phyloP scores from a whole-genome alignment of 257 asterid species.

The Solanum dulcamara region DNA sequence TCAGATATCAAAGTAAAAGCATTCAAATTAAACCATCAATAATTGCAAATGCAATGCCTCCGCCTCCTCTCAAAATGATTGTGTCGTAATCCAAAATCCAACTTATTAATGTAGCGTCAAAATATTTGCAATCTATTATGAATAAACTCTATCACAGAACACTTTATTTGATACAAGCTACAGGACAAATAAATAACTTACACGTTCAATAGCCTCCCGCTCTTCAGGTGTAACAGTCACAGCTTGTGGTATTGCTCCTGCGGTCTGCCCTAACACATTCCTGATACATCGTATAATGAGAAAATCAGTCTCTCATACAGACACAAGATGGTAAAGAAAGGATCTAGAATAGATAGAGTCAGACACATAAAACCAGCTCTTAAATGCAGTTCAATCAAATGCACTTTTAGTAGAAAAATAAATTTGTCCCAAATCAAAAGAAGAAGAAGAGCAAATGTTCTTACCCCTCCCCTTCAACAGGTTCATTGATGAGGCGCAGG shows the following conservation, averaged over 20 bases:
- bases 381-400: not conserved
- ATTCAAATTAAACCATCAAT: not conserved
- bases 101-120: not conserved
- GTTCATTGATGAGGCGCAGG: constrained; percentile 80
- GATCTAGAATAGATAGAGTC: not conserved
- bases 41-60: not conserved
- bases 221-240: constrained; percentile 85
- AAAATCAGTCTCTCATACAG: not conserved
- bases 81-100: not conserved
- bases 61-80: not conserved
- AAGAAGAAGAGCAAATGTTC: constrained; percentile 5
- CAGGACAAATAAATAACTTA: constrained; percentile 19
- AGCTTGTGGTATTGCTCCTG: constrained; percentile 77
- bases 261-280: constrained; percentile 59
- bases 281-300: constrained; percentile 17
- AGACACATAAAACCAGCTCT: not conserved
- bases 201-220: constrained; percentile 84
- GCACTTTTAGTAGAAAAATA: not conserved
- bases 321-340: not conserved
- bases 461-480: constrained; percentile 83
- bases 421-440: not conserved
- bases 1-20: not conserved
- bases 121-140: not conserved
- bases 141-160: not conserved
- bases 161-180: not conserved